Base-by-base conservation (phyloP, 305 asterid genomes). In the Fraxinus nigra region DNA sequence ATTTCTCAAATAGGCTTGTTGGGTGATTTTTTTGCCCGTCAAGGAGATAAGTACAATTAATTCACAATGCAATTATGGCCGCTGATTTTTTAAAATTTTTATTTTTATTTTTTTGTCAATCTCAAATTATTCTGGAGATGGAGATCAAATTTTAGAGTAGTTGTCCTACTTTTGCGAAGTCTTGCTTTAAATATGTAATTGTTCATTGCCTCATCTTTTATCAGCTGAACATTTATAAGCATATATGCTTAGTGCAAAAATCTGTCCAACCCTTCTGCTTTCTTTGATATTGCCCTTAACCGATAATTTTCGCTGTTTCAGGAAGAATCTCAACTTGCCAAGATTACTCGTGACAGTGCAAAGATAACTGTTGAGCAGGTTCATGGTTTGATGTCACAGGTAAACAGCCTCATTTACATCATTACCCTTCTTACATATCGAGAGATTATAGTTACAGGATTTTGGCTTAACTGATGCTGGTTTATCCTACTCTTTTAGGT, bases 281-380 rank as follows among this genome's bases (percentile, higher is more conserved):
- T 65, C 37, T 67, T 67, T 13, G 37, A 37, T 69, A 56, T 5
- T 48, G 32, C 37, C 26, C 78, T 82, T 67, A 72, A 34, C 28
- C 7, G 33, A n/a, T 22, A 38, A 3, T 84, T 76, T 40, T 30
- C 20, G 48, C 30, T 67, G 61, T 78, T 83, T 63, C 97, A 95
- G 99, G 99, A 95, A 84, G 99, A 93, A 83, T 95, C 99, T 82
- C 97, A 89, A 84, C 97, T 95, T 51, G 88, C 91, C 80, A 95
- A 92, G 95, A 95, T 95, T 48, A 93, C 97, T 40, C 97, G 97
- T 76, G 98, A 95, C 79, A 93, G 99, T 81, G 91, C 92, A 26
- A 95, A 95, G 90, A 95, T 95, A 82, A 93, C 99, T n/a, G 99
- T 91, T 35, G 99, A 95, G 89, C 99, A 95, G 89, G 98, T 95